Percentiles rank a stretch among this genome's conserved stretches.
Conservation (phyloP, 495 filamentous ascomycete genomes). For the Clavariopsis aquatica region DNA sequence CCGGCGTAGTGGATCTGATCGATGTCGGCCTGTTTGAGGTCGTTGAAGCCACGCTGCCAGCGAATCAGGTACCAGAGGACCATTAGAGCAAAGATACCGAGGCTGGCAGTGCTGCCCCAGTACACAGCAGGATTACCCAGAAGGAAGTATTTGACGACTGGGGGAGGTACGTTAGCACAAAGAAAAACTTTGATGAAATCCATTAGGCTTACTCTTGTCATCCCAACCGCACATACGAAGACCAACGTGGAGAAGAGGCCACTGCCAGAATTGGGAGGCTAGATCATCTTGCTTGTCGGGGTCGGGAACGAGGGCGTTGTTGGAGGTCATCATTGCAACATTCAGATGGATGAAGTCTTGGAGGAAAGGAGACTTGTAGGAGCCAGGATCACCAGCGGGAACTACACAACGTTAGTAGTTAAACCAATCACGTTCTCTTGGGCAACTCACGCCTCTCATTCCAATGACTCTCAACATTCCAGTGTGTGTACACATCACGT, state of each 20-base stretch:
- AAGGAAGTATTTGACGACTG: conserved; percentile 91
- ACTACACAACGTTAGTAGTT: conserved; percentile 55
- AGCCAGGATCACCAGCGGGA: conserved; percentile 83
- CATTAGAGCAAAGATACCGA: conserved; percentile 70
- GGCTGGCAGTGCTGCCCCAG: conserved; percentile 83
- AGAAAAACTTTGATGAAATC: not conserved
- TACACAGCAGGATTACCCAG: conserved; percentile 96
- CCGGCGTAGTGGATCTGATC: conserved; percentile 94
- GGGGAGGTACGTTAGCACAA: conserved; percentile 14
- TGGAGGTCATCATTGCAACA: conserved; percentile 99
- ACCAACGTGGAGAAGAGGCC: conserved; percentile 93
- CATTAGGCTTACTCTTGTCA: conserved; percentile 59
- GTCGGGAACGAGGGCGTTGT: conserved; percentile 96
- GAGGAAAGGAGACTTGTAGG: conserved; percentile 94
- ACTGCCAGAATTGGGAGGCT: conserved; percentile 97
- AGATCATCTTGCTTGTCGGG: conserved; percentile 99
- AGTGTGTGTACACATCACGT: conserved; percentile 91
- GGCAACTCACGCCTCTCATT: conserved; percentile 84
- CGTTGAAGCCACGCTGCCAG: conserved; percentile 92
- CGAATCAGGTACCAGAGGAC: conserved; percentile 84
- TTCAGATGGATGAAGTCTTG: conserved; percentile 97
- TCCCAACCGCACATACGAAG: conserved; percentile 99
- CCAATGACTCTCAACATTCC: conserved; percentile 94
- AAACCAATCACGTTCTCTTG: not conserved
- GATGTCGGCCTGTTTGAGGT: conserved; percentile 76